A percentile compares a stretch with the other conserved stretches of the same genome.
phyloP scores from a whole-genome alignment of 768 basidiomycete species.

The Nidularia sp. region DNA sequence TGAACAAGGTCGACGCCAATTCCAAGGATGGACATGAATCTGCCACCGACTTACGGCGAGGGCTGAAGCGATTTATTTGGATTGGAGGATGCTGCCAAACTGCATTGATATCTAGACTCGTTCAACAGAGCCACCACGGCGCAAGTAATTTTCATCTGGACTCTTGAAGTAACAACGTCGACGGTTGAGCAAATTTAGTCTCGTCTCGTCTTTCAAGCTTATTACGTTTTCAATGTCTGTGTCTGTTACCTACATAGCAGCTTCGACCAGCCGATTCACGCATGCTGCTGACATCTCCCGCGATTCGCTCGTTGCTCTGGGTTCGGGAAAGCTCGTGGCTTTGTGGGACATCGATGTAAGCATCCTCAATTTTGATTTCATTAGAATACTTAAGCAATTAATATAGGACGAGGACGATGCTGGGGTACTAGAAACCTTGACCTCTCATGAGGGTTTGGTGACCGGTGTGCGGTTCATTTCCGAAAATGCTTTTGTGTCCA shows the following conservation, averaged over 20 bases:
- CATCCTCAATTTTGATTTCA: background rate
- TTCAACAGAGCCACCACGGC: too few species aligned
- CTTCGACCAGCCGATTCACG: conserved; percentile 43
- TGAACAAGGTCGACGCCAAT: conserved; percentile 75
- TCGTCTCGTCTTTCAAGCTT: too few species aligned
- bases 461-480: conserved; percentile 72
- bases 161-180: too few species aligned
- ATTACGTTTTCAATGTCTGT: conserved; percentile 25
- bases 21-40: conserved; percentile 66
- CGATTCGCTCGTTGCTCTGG: conserved; percentile 41
- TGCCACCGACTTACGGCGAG: too few species aligned
- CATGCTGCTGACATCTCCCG: conserved; percentile 44
- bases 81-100: too few species aligned
- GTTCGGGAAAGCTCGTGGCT: conserved; percentile 39
- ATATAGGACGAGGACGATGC: conserved; percentile 41
- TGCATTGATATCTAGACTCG: too few species aligned
- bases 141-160: too few species aligned
- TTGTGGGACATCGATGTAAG: conserved; percentile 40
- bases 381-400: conserved; percentile 1
- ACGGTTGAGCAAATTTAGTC: too few species aligned
- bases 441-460: conserved; percentile 69
- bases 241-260: conserved; percentile 37
- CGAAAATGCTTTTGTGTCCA: conserved; percentile 53
- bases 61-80: too few species aligned
- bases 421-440: conserved; percentile 67